Conservation (phyloP, 352 stramenopile genomes). For the Globisporangium perplexum region DNA sequence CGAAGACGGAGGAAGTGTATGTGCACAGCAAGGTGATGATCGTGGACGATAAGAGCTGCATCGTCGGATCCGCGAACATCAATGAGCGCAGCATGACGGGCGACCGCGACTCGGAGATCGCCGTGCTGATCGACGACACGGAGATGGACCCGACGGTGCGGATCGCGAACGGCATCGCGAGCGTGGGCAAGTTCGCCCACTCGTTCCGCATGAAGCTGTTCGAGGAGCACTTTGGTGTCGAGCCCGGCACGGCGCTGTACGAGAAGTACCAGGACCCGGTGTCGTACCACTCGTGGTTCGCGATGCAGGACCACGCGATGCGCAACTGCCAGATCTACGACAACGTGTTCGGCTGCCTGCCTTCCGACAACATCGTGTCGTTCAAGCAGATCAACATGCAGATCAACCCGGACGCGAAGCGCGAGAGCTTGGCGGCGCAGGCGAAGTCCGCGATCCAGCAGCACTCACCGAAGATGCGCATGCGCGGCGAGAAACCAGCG, state of each 20-base stretch:
- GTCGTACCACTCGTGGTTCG: conserved; percentile 61
- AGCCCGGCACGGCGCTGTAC: conserved; percentile 38
- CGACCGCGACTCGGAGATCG: conserved; percentile 84
- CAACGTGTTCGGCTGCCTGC: conserved; percentile 73
- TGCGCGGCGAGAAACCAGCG: conserved; percentile 5
- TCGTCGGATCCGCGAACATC: conserved; percentile 85
- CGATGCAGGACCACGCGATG: conserved; percentile 84
- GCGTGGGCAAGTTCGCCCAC: conserved; percentile 75
- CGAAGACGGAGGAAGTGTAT: conserved; percentile 76
- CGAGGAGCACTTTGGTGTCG: conserved; percentile 76
- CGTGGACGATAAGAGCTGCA: conserved; percentile 70
- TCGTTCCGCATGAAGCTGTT: conserved; percentile 87
- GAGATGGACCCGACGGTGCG: conserved; percentile 53
- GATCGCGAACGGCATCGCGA: conserved; percentile 36
- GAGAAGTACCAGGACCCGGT: conserved; percentile 61
- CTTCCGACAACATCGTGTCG: conserved; percentile 61
- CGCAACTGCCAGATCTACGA: conserved; percentile 81
- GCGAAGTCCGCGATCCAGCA: conserved; percentile 6
- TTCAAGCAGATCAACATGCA: conserved; percentile 70
- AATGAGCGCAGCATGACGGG: conserved; percentile 87
- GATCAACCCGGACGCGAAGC: conserved; percentile 19
- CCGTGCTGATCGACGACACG: conserved; percentile 77
- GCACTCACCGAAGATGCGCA: conserved; percentile 8
- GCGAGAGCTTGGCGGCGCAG: conserved; percentile 11
- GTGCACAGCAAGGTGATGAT: conserved; percentile 92